phyloP scores from a whole-genome alignment of 2,329 filamentous ascomycete genomes.

The Rosellinia necatrix region DNA sequence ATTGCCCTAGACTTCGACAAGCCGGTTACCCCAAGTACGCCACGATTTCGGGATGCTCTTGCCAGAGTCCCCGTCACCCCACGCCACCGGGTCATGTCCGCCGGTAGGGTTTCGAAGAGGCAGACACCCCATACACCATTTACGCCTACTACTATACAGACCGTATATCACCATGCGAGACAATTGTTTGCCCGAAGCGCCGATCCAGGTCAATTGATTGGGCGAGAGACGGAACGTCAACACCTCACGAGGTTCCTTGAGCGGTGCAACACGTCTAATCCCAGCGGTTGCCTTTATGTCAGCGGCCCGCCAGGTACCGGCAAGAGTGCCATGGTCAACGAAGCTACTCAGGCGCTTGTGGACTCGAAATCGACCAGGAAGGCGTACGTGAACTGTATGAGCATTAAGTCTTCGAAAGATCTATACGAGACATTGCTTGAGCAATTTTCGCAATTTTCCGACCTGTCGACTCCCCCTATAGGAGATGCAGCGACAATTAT shows the following conservation, averaged over 20 bases:
- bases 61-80: constrained; percentile 76
- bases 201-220: constrained; percentile 74
- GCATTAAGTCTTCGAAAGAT: constrained; percentile 85
- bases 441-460: constrained; percentile 67
- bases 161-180: constrained; percentile 84
- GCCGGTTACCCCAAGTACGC: constrained; percentile 72
- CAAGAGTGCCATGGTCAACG: constrained; percentile 90
- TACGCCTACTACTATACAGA: constrained; percentile 70
- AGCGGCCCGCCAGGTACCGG: constrained; percentile 95
- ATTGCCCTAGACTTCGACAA: constrained; percentile 44
- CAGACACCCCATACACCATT: constrained; percentile 76
- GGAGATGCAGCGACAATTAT: constrained; percentile 70
- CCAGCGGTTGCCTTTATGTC: constrained; percentile 86
- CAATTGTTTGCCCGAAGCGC: constrained; percentile 84
- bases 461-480: constrained; percentile 63
- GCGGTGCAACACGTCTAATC: constrained; percentile 61
- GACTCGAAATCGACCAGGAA: constrained; percentile 62
- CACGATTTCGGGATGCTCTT: constrained; percentile 79
- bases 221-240: constrained; percentile 70
- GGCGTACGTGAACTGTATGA: constrained; percentile 95
- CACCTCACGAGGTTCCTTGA: constrained; percentile 73
- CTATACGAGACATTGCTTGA: constrained; percentile 80
- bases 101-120: constrained; percentile 75
- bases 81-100: constrained; percentile 79
- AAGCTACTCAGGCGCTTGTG: constrained; percentile 69